phyloP scores from a whole-genome alignment of 2,329 filamentous ascomycete species.

The Fusarium luffae region DNA sequence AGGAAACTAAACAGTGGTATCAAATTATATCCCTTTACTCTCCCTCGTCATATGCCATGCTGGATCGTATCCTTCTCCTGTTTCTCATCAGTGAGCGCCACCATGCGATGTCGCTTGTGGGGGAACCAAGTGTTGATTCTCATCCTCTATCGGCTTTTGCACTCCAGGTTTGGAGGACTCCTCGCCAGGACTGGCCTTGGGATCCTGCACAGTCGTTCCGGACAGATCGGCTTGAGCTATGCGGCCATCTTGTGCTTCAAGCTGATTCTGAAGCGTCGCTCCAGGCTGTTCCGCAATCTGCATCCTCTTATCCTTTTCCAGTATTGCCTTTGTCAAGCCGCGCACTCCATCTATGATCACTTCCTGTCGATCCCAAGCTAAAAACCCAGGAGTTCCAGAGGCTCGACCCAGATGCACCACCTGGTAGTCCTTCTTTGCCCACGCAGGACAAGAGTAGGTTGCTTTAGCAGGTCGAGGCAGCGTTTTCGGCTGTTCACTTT shows the following conservation, averaged over 20 bases:
- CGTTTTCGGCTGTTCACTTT: slow-evolving; percentile 24
- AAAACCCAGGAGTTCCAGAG: slow-evolving; percentile 55
- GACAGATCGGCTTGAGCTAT: slow-evolving; percentile 42
- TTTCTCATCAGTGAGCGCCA: slow-evolving; percentile 9
- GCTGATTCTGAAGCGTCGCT: slow-evolving; percentile 50
- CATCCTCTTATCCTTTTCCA: slow-evolving; percentile 54
- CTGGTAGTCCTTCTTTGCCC: slow-evolving; percentile 58
- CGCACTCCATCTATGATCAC: slow-evolving; percentile 57
- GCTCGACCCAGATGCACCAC: slow-evolving; percentile 56
- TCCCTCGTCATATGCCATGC: neutral
- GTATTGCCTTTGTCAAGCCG: slow-evolving; percentile 54
- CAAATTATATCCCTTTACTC: slow-evolving; percentile 18
- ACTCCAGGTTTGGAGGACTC: slow-evolving; percentile 14
- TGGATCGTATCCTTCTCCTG: neutral
- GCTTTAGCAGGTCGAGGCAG: slow-evolving; percentile 42
- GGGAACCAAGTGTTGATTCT: slow-evolving; percentile 24
- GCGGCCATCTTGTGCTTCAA: slow-evolving; percentile 43
- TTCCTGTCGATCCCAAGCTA: slow-evolving; percentile 62
- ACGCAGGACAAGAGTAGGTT: slow-evolving; percentile 60
- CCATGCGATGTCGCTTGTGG: slow-evolving; percentile 14
- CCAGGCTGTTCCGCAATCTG: slow-evolving; percentile 39
- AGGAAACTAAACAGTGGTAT: slow-evolving; percentile 12
- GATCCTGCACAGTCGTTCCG: slow-evolving; percentile 44
- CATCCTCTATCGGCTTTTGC: slow-evolving; percentile 17
- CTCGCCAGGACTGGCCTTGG: slow-evolving; percentile 16